Evolutionary conservation across 176 grass and related monocot genomes (phyloP).

Genomic region (Themeda triandra): DNA sequence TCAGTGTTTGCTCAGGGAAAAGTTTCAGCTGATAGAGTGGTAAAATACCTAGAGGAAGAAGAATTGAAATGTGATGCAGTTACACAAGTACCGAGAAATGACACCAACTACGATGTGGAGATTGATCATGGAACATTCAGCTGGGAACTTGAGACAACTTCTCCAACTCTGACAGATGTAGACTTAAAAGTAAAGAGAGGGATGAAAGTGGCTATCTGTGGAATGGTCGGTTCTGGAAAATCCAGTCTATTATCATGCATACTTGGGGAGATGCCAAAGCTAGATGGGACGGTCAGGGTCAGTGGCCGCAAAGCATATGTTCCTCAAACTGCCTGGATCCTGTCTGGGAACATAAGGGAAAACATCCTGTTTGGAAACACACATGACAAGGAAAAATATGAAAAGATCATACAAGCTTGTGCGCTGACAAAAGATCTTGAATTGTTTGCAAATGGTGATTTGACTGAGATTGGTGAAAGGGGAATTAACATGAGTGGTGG

Average conservation of each 20-base stretch:
- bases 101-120: constrained; percentile 56
- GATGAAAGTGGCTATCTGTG: constrained; percentile 98
- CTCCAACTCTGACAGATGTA: constrained; percentile 66
- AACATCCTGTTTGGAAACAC: constrained; percentile 94
- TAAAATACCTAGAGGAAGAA: constrained; percentile 82
- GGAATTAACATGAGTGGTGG: constrained; percentile 99
- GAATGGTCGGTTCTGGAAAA: constrained; percentile 91
- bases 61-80: constrained; percentile 71
- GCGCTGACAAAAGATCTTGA: constrained; percentile 81
- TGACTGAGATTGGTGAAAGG: constrained; percentile 99
- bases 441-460: constrained; percentile 85
- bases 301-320: constrained; percentile 92
- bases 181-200: constrained; percentile 74
- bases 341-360: constrained; percentile 92
- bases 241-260: constrained; percentile 93
- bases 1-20: constrained; percentile 91
- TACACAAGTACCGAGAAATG: constrained; percentile 54
- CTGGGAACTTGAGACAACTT: constrained; percentile 65
- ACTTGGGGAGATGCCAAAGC: constrained; percentile 91
- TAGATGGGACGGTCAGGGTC: constrained; percentile 64
- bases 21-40: constrained; percentile 93
- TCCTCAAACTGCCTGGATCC: constrained; percentile 94
- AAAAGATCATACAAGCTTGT: constrained; percentile 81
- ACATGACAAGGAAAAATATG: constrained; percentile 67
- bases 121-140: constrained; percentile 78